These are phyloP conservation scores for Pharus latifolius DNA, from an alignment of 176 grass and related monocot species.

Conservation along the genomic window DNA sequence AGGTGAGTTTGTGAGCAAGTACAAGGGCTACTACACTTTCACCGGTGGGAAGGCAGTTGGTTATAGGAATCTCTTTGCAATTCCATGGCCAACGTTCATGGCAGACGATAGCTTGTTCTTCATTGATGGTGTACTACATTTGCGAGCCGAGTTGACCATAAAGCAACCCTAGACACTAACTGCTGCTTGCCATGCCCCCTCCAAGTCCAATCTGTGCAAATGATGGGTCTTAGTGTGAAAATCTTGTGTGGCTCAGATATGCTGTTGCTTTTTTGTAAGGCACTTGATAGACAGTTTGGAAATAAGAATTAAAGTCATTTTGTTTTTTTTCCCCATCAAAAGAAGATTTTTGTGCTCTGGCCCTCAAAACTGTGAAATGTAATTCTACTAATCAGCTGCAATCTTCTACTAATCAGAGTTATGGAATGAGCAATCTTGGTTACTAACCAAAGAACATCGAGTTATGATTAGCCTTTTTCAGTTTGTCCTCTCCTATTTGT, in stretches of 20 bases:
- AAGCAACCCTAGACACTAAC: constrained; percentile 39
- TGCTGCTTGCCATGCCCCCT: not conserved
- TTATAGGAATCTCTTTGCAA: constrained; percentile 63
- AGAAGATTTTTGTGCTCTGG: constrained; percentile 8
- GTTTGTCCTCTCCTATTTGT: not conserved
- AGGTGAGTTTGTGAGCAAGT: constrained; percentile 60
- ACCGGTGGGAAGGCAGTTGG: constrained; percentile 76
- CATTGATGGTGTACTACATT: constrained; percentile 56
- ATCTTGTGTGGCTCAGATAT: constrained; percentile 16
- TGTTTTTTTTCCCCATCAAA: not conserved
- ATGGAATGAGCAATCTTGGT: not conserved
- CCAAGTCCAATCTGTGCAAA: not conserved
- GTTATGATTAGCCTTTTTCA: no score
- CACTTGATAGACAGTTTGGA: constrained; percentile 32
- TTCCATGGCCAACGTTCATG: constrained; percentile 67
- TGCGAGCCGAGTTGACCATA: constrained; percentile 73
- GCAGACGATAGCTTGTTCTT: constrained; percentile 74
- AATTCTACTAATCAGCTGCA: not conserved
- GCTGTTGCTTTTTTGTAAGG: not conserved
- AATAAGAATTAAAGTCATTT: constrained; percentile 6
- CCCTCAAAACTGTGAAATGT: constrained; percentile 7
- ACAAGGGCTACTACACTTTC: constrained; percentile 81
- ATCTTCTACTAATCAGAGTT: not conserved
- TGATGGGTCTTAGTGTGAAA: not conserved
- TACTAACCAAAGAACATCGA: no score